These are phyloP conservation scores for Aspergillaceae sp. DNA, from an alignment of 2,329 filamentous ascomycete species.

Conservation along the genomic window DNA sequence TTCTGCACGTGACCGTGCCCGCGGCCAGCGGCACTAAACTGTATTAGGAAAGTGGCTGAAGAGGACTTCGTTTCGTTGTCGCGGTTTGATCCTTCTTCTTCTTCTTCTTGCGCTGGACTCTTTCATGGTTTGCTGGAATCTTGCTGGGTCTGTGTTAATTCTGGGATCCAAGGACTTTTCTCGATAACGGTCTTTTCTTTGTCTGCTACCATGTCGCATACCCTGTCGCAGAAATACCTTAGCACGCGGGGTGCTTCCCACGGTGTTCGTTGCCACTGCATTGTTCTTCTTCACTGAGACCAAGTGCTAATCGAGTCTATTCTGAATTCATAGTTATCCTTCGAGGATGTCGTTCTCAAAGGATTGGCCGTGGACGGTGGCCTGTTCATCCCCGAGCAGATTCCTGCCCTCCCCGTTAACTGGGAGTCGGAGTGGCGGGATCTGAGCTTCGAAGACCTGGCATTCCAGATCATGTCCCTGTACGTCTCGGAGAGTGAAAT, in stretches of 20 bases:
- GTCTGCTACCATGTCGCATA: constrained; percentile 17
- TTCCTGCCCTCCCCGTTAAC: constrained; percentile 14
- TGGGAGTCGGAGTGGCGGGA: constrained; percentile 21
- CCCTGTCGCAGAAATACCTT: constrained; percentile 24
- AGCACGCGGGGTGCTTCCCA: constrained; percentile 25
- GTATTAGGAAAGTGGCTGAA: constrained; percentile 4
- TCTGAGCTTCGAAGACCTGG: constrained; percentile 35
- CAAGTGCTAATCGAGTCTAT: constrained; percentile 4
- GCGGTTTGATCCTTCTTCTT: constrained; percentile 1
- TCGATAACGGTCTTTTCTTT: too few relatives aligned
- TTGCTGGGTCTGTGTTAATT: too few relatives aligned
- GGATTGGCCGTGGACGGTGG: constrained; percentile 80
- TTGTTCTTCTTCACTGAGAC: too few relatives aligned
- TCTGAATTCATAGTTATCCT: constrained; percentile 49
- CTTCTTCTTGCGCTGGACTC: constrained; percentile 1
- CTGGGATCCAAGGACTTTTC: too few relatives aligned
- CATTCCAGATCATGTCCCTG: constrained; percentile 70
- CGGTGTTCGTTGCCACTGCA: constrained; percentile 14
- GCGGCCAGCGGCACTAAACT: constrained; percentile 21
- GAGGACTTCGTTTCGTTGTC: constrained; percentile 1
- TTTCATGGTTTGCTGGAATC: background rate
- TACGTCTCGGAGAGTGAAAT: constrained; percentile 84
- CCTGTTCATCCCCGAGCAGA: constrained; percentile 70
- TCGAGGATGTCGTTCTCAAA: constrained; percentile 85
- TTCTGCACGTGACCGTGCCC: constrained; percentile 17